Evolutionary conservation across 1,139 yeast species (phyloP).

Genomic region (Hanseniaspora uvarum): DNA sequence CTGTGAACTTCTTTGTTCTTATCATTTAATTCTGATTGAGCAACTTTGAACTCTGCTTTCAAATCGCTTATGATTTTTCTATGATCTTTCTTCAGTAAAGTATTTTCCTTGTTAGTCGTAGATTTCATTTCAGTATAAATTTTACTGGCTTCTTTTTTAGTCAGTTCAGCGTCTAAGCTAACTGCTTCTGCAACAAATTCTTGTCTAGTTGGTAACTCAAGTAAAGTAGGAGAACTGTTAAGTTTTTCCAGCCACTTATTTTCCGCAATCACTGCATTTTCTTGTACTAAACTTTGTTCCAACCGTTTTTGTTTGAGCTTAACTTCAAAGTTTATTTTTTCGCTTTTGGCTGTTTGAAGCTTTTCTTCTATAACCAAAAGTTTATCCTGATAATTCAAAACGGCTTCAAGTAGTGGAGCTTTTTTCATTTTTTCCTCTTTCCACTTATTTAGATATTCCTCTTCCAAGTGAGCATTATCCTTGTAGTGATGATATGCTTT

Average conservation of each 20-base stretch:
- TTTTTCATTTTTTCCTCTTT: conserved; percentile 5
- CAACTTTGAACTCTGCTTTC: background rate
- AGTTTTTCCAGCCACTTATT: background rate
- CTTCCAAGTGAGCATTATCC: background rate
- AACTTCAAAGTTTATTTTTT: background rate
- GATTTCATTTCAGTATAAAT: background rate
- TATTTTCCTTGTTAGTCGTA: background rate
- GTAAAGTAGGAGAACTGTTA: background rate
- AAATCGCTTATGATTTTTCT: background rate
- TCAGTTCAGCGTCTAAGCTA: background rate
- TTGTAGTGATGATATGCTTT: conserved; percentile 27
- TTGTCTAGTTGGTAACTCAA: background rate
- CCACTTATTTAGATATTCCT: conserved; percentile 3
- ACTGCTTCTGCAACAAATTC: background rate
- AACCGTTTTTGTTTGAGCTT: background rate
- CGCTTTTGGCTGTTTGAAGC: background rate
- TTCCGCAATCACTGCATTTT: background rate
- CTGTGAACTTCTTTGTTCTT: background rate
- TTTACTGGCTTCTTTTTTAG: background rate
- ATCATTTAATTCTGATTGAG: background rate
- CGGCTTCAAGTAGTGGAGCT: background rate
- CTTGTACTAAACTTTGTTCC: background rate
- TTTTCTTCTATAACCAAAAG: background rate
- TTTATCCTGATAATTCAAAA: background rate
- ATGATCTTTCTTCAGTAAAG: background rate